Base-by-base conservation (phyloP, 331 rosid species). In the Acacia concinna region DNA sequence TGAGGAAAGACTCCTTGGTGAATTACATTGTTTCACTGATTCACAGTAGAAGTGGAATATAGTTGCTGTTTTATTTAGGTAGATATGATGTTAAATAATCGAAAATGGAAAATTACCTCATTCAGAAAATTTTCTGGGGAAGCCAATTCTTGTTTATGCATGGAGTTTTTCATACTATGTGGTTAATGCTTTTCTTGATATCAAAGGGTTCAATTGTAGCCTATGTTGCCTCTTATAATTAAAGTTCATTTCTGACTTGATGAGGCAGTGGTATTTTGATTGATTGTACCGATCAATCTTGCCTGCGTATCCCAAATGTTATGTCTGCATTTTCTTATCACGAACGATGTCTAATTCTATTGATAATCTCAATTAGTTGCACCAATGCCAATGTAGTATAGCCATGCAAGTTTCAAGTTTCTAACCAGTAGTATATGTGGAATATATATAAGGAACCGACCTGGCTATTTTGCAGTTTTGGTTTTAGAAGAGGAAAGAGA, bases 1-100 rank as follows among this genome's bases (percentile, higher is more conserved):
- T 80, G 86, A 72, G 46, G 62, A 86, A 86, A 76, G 8, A 79
- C 78, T 38, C 25, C 72, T 15, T 40, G 25, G 27, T 37, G 31
- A 12, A 66, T 56, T 76, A 49, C 68, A 13, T 17, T 15, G 37
- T 28, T 31, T 6, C 44, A 13, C 23, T 15, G 37, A 40, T 31
- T 6, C 44, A 69, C 21, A 20, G 60, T 2, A 35, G 27, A 30
- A 35, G 67, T 35, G 35, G 52, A 0, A 15, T 74, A 52, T 64
- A 76, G 27, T 60, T 60, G 72, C 65, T 47, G 78, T 15, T 6
- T 38, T 40, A 46, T 49, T 35, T 13, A 14, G 38, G 17, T 49
- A 17, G 28, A 25, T 4, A 25, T 76, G 12, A 9, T 6, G 27
- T 66, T 76, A 72, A 43, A 32, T 47, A 32, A 21, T 49, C 6